Base-by-base conservation (phyloP, 768 basidiomycete genomes). In the Leucosporidium scottii region DNA sequence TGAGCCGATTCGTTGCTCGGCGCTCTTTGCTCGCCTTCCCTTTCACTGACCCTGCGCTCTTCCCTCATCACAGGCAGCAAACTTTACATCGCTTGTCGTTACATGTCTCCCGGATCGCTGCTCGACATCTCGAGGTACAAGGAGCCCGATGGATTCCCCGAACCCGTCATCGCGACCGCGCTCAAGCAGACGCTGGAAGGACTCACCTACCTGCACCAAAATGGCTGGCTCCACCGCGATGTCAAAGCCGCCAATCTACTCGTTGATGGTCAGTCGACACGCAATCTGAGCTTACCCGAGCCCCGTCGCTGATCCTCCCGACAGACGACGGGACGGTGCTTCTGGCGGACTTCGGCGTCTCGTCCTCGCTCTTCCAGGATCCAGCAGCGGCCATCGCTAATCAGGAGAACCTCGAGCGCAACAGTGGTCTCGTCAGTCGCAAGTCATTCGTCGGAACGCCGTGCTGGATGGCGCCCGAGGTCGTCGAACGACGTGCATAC, bases 401-500 rank as follows among this genome's bases (percentile, higher is more conserved):
- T 10, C 34, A 34, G 34, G 4, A 91, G 92, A 49, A 92, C 47
- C 12, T n/a, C 25, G 61, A 64, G 28, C 50, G 51, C 39, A 68
- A 56, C 30, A 34, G 57, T 47, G 48, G 76, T 23, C 79, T 89
- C 17, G 85, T 87, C n/a, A 92, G 90, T 75, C 84, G 93, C 65
- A 90, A 87, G 76, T 90, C 88, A 15, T 96, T 96, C 75, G 93
- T 96, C 20, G 93, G 93, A 59, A 96, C 93, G 85, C 93, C 93
- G 1, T 91, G 89, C 76, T 96, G 91, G 91, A 97, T 96, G 93
- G 91, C 93, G 0, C 93, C 93, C 2, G 93, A 97, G 74, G 83
- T 96, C 28, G 89, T 97, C 57, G 84, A 88, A 72, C 89, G 91
- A 59, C 84, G 84, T 72, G 84, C 85, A 64, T 94, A 93, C 77